Evolutionary conservation across 805 yeast species (phyloP).

Genomic region (Millerago galiae): DNA sequence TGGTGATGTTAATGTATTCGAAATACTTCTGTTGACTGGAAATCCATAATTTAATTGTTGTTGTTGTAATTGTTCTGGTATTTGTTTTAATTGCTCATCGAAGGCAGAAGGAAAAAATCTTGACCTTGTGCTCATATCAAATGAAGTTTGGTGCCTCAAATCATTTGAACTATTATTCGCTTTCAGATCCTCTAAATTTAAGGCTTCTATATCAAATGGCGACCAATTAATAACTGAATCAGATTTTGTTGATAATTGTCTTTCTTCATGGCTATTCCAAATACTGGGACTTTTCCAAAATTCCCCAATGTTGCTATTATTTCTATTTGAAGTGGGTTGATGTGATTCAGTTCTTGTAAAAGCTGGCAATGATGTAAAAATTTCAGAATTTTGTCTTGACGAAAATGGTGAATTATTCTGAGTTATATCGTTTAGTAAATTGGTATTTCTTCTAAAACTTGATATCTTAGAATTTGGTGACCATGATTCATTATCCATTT

Average conservation of each 20-base stretch:
- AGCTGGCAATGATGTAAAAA: conserved; percentile 5
- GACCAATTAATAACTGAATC: conserved; percentile 24
- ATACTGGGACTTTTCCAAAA: conserved; percentile 20
- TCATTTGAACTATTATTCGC: not conserved
- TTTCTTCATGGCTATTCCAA: conserved; percentile 20
- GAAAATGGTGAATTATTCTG: conserved; percentile 4
- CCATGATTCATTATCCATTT: conserved; percentile 6
- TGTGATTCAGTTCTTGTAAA: not conserved
- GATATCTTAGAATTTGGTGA: conserved; percentile 23
- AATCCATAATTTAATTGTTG: not conserved
- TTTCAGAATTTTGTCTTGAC: conserved; percentile 11
- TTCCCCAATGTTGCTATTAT: conserved; percentile 2
- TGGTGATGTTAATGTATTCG: not conserved
- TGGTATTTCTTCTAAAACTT: conserved; percentile 19
- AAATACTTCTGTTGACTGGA: not conserved
- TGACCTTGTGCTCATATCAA: conserved; percentile 12
- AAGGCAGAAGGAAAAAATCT: conserved; percentile 21
- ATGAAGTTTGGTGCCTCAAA: conserved; percentile 7
- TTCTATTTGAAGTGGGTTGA: not conserved
- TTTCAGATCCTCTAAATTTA: conserved; percentile 15
- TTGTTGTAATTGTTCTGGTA: conserved; percentile 1
- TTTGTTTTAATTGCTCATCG: conserved; percentile 1
- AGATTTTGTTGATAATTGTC: conserved; percentile 21
- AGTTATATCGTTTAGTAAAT: conserved; percentile 6
- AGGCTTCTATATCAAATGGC: conserved; percentile 18